phyloP scores from a whole-genome alignment of 2,329 filamentous ascomycete genomes.

The Teratosphaeria zuluensis region DNA sequence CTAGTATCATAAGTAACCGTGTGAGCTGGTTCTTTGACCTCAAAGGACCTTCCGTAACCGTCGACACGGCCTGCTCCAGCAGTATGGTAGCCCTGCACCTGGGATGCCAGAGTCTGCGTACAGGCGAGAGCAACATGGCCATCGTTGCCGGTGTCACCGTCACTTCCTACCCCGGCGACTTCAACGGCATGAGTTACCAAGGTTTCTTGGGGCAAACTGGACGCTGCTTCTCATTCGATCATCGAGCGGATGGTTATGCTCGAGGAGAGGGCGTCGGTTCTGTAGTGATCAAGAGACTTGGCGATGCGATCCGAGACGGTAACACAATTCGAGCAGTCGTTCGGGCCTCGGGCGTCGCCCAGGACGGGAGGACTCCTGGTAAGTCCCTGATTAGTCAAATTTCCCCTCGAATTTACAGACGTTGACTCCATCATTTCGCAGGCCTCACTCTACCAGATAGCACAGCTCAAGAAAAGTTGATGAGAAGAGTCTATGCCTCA shows the following conservation, averaged over 20 bases:
- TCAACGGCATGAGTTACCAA: conserved; percentile 4
- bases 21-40: conserved; percentile 6
- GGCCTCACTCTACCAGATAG: conserved; percentile 28
- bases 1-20: conserved; percentile 2
- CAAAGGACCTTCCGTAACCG: neutral
- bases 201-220: conserved; percentile 1
- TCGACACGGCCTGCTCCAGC: conserved; percentile 1
- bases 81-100: neutral
- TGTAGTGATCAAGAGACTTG: conserved; percentile 31
- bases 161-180: neutral
- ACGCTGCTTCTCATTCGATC: conserved; percentile 18
- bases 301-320: conserved; percentile 2
- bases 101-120: neutral
- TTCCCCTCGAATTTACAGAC: no score
- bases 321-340: conserved; percentile 24
- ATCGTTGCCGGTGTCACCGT: neutral
- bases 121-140: neutral
- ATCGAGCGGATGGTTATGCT: conserved; percentile 39
- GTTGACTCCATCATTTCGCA: no score
- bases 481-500: conserved; percentile 24
- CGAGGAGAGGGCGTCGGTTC: conserved; percentile 44
- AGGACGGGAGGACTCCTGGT: conserved; percentile 30
- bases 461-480: conserved; percentile 26
- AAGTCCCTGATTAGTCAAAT: no score
- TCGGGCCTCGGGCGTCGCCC: conserved; percentile 24